These are phyloP conservation scores for Eucalyptus urophylla DNA, from an alignment of 345 rosid species.

Conservation along the genomic window DNA sequence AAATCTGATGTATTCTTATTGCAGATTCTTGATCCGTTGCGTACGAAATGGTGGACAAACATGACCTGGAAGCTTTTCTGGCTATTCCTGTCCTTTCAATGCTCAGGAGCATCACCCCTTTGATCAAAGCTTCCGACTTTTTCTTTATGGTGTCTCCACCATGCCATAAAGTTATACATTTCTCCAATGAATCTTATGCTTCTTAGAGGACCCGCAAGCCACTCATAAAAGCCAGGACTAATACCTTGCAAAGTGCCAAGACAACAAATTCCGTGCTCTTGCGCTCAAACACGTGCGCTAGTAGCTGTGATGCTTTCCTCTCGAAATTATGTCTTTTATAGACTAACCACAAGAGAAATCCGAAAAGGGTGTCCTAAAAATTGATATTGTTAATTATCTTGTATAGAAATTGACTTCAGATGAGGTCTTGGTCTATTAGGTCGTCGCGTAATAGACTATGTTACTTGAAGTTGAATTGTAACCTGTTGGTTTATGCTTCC, in stretches of 20 bases:
- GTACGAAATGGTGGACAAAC: not conserved
- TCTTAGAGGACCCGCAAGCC: conserved; percentile 25
- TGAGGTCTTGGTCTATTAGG: not conserved
- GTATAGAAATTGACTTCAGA: not conserved
- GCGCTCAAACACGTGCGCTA: not conserved
- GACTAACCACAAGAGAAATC: not conserved
- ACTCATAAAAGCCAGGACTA: conserved; percentile 6
- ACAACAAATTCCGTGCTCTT: not conserved
- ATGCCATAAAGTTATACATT: conserved; percentile 3
- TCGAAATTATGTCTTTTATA: not conserved
- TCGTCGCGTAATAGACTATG: not conserved
- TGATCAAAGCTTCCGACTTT: conserved; percentile 4
- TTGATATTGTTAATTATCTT: not conserved
- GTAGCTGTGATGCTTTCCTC: not conserved
- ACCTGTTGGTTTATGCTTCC: not conserved
- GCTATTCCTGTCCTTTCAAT: not conserved
- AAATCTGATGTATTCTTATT: not conserved
- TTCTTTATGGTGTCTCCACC: conserved; percentile 39
- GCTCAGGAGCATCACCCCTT: not conserved
- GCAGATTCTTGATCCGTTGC: not conserved
- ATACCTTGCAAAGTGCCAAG: not conserved
- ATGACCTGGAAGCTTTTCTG: not conserved
- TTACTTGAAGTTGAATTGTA: not conserved
- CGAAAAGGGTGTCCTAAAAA: not conserved
- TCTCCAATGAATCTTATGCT: conserved; percentile 43